Base-by-base conservation (phyloP, 257 asterid genomes). In the Parsonsia alboflavescens region DNA sequence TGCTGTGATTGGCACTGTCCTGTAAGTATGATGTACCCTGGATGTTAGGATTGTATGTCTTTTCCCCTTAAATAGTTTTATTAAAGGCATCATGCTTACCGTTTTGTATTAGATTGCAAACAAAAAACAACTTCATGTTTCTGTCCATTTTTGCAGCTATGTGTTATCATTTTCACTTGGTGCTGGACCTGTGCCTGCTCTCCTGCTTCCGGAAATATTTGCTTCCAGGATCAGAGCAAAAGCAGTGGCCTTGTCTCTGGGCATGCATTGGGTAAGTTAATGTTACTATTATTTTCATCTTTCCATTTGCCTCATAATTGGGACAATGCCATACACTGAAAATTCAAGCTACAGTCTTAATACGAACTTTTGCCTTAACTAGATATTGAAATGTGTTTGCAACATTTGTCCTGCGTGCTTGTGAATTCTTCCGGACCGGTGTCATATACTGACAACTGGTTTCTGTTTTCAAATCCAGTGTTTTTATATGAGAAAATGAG, bases 131-230 rank as follows among this genome's bases (percentile, higher is more conserved):
- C 5, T 52, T 62, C n/a, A 2, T 39, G 10, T 41, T 61, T 50
- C 64, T 12, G 45, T 22, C 17, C 57, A 16, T 57, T 57, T 19
- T 75, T 52, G 71, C 92, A 91, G 98, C 66, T 93, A 93, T 8
- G 97, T 93, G 12, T 70, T 91, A 59, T 91, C 97, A 67, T 93
- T 93, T 82, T 90, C 98, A 21, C 97, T 93, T 80, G 98, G 98
- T 45, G 98, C 98, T 77, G 98, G 98, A 75, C 98, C 98, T 22
- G 98, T 93, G 41, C 98, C 98, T 83, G 97, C 98, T 75, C 98
- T 93, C 79, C 89, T 93, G 72, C 96, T 93, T 75, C 93, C 98
- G 15, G 96, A 92, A 82, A 90, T 92, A 67, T 92, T 90, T 74
- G 87, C 97, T 67, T 92, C 96, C 52, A 83, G 94, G 82, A 92